Conservation (phyloP, 2,329 filamentous ascomycete species). For the Fusarium sterilihyphosum region DNA sequence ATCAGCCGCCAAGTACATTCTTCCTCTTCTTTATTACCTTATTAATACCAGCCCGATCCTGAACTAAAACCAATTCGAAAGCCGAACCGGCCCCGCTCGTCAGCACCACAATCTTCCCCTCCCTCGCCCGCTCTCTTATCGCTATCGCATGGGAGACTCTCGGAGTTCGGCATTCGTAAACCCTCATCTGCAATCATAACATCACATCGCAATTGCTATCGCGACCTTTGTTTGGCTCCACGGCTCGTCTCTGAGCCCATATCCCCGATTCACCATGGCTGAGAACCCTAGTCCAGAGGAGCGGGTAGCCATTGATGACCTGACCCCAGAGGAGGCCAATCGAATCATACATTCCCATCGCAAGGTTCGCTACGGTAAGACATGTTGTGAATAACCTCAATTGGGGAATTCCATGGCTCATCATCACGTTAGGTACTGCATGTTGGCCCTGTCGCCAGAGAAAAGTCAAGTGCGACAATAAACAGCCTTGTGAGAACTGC, state of each 20-base stretch:
- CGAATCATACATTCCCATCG: conserved; percentile 76
- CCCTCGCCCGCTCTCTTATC: conserved; percentile 23
- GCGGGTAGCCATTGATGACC: conserved; percentile 61
- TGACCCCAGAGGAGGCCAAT: conserved; percentile 72
- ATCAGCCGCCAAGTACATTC: conserved; percentile 20
- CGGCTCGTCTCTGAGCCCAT: conserved; percentile 32
- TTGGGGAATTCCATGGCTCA: conserved; percentile 12
- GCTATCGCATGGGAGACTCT: conserved; percentile 42
- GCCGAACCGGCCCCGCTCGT: conserved; percentile 40
- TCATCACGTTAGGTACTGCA: conserved; percentile 60
- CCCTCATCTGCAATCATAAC: conserved; percentile 42
- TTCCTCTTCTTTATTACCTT: background rate
- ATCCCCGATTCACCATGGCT: conserved; percentile 52
- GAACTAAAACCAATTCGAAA: conserved; percentile 24
- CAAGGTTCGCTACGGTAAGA: conserved; percentile 74
- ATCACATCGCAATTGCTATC: conserved; percentile 34
- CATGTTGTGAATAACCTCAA: conserved; percentile 30
- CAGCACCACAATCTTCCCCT: conserved; percentile 39
- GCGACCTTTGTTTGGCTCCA: conserved; percentile 41
- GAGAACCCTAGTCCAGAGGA: conserved; percentile 57
- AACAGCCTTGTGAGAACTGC: conserved; percentile 74
- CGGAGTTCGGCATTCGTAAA: conserved; percentile 51
- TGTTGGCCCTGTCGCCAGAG: conserved; percentile 75
- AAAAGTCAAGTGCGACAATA: conserved; percentile 76
- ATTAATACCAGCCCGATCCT: background rate